Evolutionary conservation across 2,329 filamentous ascomycete genomes (phyloP).

Genomic region (Sclerotinia sclerotiorum): DNA sequence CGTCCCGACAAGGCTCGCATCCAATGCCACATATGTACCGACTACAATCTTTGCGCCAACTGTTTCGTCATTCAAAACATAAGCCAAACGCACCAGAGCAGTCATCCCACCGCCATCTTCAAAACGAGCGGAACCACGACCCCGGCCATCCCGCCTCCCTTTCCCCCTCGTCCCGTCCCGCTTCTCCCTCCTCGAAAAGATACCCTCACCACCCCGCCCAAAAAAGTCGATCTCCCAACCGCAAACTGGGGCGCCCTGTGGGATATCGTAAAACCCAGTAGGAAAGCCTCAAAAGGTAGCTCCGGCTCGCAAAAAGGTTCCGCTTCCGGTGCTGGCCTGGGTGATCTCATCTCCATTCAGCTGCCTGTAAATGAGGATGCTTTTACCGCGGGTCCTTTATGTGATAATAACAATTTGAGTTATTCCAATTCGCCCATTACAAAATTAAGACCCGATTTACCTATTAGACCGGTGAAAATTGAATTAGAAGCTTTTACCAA

Average conservation of each 20-base stretch:
- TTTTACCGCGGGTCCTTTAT: not conserved
- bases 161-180: conserved; percentile 26
- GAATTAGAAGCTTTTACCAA: conserved; percentile 13
- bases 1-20: conserved; percentile 19
- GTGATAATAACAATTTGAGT: not conserved
- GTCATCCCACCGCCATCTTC: conserved; percentile 27
- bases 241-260: conserved; percentile 36
- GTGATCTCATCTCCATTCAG: conserved; percentile 1
- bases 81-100: conserved; percentile 24
- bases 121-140: conserved; percentile 27
- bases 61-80: conserved; percentile 34
- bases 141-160: conserved; percentile 25
- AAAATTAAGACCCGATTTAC: not conserved
- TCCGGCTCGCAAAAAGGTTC: not conserved
- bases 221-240: conserved; percentile 29
- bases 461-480: not conserved
- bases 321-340: not conserved
- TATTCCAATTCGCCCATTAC: not conserved
- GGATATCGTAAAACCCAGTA: conserved; percentile 33
- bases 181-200: conserved; percentile 25
- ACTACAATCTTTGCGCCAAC: conserved; percentile 35
- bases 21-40: conserved; percentile 9
- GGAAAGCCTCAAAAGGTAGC: conserved; percentile 25
- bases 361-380: not conserved
- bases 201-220: not conserved